These are phyloP conservation scores for Furcasterigmium sp. DNA, from an alignment of 2,329 filamentous ascomycete genomes.

Conservation along the genomic window DNA sequence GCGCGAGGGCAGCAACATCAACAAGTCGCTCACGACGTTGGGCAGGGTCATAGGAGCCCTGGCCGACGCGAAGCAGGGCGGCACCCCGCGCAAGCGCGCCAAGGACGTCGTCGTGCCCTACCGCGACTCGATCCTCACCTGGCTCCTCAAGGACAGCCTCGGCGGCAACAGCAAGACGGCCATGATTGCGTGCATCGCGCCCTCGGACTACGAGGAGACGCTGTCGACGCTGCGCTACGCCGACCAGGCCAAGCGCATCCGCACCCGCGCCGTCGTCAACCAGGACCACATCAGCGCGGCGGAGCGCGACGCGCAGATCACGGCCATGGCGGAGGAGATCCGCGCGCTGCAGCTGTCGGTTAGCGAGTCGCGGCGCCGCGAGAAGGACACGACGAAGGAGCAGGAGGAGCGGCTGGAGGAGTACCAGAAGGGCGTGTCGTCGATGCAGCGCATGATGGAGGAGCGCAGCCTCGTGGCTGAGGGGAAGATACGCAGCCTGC, in stretches of 20 bases:
- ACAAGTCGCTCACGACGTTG: slow-evolving; percentile 94
- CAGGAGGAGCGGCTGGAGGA: slow-evolving; percentile 85
- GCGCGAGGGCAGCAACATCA: slow-evolving; percentile 95
- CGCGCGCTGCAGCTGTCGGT: slow-evolving; percentile 74
- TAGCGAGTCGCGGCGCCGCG: slow-evolving; percentile 58
- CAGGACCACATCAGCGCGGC: slow-evolving; percentile 90
- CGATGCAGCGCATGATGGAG: slow-evolving; percentile 95
- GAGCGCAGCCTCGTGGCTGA: slow-evolving; percentile 86
- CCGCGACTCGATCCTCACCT: slow-evolving; percentile 76
- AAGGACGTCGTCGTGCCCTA: slow-evolving; percentile 68
- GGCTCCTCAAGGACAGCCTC: slow-evolving; percentile 92
- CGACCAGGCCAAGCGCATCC: slow-evolving; percentile 95
- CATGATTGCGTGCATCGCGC: slow-evolving; percentile 97
- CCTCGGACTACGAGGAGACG: slow-evolving; percentile 94
- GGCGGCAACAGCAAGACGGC: slow-evolving; percentile 97
- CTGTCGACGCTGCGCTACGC: slow-evolving; percentile 94
- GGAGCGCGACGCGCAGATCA: slow-evolving; percentile 89
- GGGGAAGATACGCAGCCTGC: slow-evolving; percentile 85
- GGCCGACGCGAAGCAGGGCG: slow-evolving; percentile 60
- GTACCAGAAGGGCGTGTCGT: slow-evolving; percentile 84
- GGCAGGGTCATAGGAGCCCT: slow-evolving; percentile 93
- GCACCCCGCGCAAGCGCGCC: background rate
- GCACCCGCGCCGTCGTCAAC: slow-evolving; percentile 90
- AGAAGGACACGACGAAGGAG: slow-evolving; percentile 66
- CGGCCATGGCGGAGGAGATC: slow-evolving; percentile 93